Evolutionary conservation across 2,329 filamentous ascomycete genomes (phyloP), one percentile per base, ranked within the genome.

Genomic region (Neofusicoccum parvum): DNA sequence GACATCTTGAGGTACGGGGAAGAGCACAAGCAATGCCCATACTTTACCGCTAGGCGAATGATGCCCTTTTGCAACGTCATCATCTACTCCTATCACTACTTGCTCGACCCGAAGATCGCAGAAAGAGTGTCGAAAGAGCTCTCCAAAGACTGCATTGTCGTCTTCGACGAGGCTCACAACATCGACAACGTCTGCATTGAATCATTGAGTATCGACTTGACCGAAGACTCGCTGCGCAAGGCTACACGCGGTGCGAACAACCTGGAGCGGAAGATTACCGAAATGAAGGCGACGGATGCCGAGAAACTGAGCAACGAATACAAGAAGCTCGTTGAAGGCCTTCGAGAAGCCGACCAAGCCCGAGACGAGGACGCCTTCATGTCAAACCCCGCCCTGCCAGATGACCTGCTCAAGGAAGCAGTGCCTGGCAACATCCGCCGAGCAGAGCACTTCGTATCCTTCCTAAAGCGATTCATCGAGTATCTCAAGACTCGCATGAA

Each of bases 131-230:
- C 95, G 0, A 93, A 91, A 77, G 95, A 99, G 73, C 87, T 99
- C 11, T 97, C 95, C 0, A 97, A 97, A 72, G 96, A 99, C 77
- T 97, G 94, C 76, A 99, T 99, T 62, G 92, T 99, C 20, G 95
- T 99, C 3, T 99, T 99, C 70, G 95, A 99, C 74, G 95, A 99
- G 78, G 95, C 95, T 14, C 95, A 99, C 81, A 99, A 99, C 74
- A 99, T 99, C 71, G 95, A 99, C 84, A 99, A 99, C 75, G 95
- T 99, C 66, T 99, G 96, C 76, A 99, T 99, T 70, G 95, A 99
- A 75, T 94, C 95, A 1, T 82, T 98, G 12, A 99, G 95, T 74
- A 98, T 97, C 48, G 95, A 99, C 73, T 87, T 99, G 65, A 98
- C 94, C 0, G 94, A 99, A 75, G 95, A 98, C 71, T 97, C 94